Conservation (phyloP, 2,329 filamentous ascomycete species). For the Penicillium sclerotiorum region DNA sequence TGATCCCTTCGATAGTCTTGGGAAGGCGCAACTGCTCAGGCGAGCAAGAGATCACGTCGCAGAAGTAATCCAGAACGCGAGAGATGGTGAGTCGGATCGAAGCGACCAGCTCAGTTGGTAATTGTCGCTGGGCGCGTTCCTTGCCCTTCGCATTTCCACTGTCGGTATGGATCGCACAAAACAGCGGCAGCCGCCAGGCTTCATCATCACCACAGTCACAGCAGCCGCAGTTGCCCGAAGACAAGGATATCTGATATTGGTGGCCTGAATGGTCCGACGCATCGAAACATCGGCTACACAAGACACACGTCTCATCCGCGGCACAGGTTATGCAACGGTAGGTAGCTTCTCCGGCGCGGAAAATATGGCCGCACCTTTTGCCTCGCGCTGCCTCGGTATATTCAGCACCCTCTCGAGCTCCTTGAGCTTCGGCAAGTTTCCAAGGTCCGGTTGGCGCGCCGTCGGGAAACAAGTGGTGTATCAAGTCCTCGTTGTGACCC, state of each 20-base stretch:
- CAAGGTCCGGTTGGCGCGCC: conserved; percentile 67
- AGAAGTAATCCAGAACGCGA: conserved; percentile 87
- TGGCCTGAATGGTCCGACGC: conserved; percentile 93
- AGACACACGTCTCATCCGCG: conserved; percentile 89
- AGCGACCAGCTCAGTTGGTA: conserved; percentile 75
- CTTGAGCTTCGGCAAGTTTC: conserved; percentile 85
- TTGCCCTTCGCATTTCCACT: conserved; percentile 51
- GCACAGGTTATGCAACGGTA: conserved; percentile 95
- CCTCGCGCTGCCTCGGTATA: conserved; percentile 90
- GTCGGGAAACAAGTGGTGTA: conserved; percentile 79
- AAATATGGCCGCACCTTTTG: conserved; percentile 95
- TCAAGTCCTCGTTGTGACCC: conserved; percentile 70
- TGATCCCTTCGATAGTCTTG: conserved; percentile 80
- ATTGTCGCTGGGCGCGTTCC: conserved; percentile 62
- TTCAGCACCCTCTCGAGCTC: conserved; percentile 89
- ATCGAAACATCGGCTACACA: conserved; percentile 93
- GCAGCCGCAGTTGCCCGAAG: conserved; percentile 88
- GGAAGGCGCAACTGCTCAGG: conserved; percentile 88
- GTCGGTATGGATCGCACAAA: conserved; percentile 87
- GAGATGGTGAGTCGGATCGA: conserved; percentile 85
- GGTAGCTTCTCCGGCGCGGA: conserved; percentile 89
- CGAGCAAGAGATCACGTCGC: conserved; percentile 96
- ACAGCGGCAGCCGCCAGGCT: conserved; percentile 82
- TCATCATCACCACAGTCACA: conserved; percentile 97
- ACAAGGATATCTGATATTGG: conserved; percentile 85